Percentiles rank a stretch among this genome's conserved stretches.
Conservation (phyloP, 805 yeast genomes). For the Groenewaldozyma tartarivorans region DNA sequence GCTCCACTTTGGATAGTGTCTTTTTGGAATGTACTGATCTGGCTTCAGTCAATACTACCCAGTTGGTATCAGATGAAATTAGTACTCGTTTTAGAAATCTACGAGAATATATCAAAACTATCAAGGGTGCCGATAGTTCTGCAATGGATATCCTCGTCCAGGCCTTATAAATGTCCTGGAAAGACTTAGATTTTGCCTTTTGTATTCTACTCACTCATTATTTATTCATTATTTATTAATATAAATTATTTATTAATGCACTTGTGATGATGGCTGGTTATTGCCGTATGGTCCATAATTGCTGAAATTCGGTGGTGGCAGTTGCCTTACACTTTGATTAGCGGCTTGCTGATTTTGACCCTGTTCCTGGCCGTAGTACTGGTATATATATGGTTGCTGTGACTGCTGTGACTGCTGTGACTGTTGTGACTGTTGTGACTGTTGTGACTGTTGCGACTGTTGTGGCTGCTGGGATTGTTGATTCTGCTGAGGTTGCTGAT, state of each 20-base stretch:
- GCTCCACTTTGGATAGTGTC: neutral
- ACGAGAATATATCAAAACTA: conserved; percentile 3
- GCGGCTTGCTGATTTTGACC: no score
- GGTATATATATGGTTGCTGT: conserved; percentile 13
- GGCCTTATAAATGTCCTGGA: conserved; percentile 6
- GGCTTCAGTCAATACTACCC: neutral
- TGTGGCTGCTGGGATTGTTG: conserved; percentile 3
- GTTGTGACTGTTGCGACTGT: conserved; percentile 5
- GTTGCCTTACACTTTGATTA: conserved; percentile 1
- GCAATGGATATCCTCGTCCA: conserved; percentile 7
- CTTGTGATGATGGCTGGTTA: conserved; percentile 2
- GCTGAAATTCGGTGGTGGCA: no score
- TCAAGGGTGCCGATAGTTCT: conserved; percentile 6
- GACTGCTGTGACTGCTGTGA: conserved; percentile 14
- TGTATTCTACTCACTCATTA: no score
- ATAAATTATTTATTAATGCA: conserved; percentile 2
- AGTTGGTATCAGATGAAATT: neutral
- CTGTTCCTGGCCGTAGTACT: conserved; percentile 3
- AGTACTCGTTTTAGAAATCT: neutral
- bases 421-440: conserved; percentile 5
- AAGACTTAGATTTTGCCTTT: conserved; percentile 6
- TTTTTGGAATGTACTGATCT: neutral
- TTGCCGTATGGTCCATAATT: neutral
- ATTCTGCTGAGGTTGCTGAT: conserved; percentile 6
- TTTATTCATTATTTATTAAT: no score